Evolutionary conservation across 768 basidiomycete species (phyloP).

Genomic region (Termitomyces sp.): DNA sequence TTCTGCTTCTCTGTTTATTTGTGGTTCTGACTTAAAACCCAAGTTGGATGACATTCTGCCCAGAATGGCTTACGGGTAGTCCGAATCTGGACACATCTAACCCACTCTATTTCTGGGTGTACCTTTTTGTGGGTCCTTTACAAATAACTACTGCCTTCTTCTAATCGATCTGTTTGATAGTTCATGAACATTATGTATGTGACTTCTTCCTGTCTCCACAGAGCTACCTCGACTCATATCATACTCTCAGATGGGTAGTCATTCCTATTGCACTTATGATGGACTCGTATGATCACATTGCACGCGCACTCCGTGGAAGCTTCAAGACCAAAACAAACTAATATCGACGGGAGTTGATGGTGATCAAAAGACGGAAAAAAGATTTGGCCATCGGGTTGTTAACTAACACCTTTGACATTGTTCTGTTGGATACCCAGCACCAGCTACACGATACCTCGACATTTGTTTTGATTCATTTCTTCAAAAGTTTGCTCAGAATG

Average conservation of each 20-base stretch:
- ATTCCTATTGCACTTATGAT: constrained; percentile 76
- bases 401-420: neutral
- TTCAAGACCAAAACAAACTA: constrained; percentile 34
- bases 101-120: constrained; percentile 73
- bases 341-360: neutral
- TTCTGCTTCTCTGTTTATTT: neutral
- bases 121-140: constrained; percentile 62
- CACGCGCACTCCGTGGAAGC: constrained; percentile 49
- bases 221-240: constrained; percentile 2
- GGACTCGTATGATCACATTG: constrained; percentile 75
- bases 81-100: constrained; percentile 73
- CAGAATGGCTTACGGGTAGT: constrained; percentile 80
- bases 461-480: neutral
- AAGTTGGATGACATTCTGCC: constrained; percentile 88
- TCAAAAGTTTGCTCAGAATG: neutral
- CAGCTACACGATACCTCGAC: neutral
- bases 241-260: constrained; percentile 65
- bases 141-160: neutral
- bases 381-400: neutral
- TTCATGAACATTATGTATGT: constrained; percentile 81
- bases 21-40: neutral
- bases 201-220: neutral
- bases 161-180: constrained; percentile 32
- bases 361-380: neutral
- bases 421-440: neutral